Evolutionary conservation across 2,329 filamentous ascomycete species (phyloP).

Genomic region (Paraphoma chrysanthemicola): DNA sequence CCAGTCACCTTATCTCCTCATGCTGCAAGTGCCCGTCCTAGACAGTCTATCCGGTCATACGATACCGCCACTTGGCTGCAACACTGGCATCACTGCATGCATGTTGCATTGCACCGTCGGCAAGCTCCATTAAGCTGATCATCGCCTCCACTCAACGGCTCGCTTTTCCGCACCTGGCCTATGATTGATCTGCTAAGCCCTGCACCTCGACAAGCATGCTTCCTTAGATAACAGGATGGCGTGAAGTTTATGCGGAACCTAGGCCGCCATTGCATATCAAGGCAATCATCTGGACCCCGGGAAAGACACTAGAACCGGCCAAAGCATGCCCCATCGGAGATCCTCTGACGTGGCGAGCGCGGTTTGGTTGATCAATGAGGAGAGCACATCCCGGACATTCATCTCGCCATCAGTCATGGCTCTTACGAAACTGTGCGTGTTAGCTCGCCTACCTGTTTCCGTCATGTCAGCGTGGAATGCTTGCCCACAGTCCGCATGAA

Average conservation of each 20-base stretch:
- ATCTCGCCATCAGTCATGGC: conserved; percentile 49
- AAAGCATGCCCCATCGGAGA: conserved; percentile 57
- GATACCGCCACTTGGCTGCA: conserved; percentile 41
- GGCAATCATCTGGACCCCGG: conserved; percentile 52
- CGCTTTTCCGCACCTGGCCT: conserved; percentile 47
- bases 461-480: conserved; percentile 38
- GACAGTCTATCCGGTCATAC: conserved; percentile 47
- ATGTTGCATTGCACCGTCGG: conserved; percentile 47
- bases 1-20: conserved; percentile 58
- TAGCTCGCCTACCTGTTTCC: conserved; percentile 34
- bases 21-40: conserved; percentile 49
- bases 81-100: conserved; percentile 46
- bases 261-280: conserved; percentile 53
- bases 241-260: conserved; percentile 53
- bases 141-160: conserved; percentile 48
- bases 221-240: conserved; percentile 50
- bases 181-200: conserved; percentile 49
- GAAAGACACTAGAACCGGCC: conserved; percentile 54
- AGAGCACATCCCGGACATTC: conserved; percentile 47
- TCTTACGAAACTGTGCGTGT: conserved; percentile 40
- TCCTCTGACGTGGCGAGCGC: conserved; percentile 60
- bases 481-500: conserved; percentile 35
- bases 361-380: conserved; percentile 52
- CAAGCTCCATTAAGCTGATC: conserved; percentile 48
- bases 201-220: conserved; percentile 52